These are phyloP conservation scores for Leccinum aurantiacum DNA, from an alignment of 768 basidiomycete genomes.

Conservation along the genomic window DNA sequence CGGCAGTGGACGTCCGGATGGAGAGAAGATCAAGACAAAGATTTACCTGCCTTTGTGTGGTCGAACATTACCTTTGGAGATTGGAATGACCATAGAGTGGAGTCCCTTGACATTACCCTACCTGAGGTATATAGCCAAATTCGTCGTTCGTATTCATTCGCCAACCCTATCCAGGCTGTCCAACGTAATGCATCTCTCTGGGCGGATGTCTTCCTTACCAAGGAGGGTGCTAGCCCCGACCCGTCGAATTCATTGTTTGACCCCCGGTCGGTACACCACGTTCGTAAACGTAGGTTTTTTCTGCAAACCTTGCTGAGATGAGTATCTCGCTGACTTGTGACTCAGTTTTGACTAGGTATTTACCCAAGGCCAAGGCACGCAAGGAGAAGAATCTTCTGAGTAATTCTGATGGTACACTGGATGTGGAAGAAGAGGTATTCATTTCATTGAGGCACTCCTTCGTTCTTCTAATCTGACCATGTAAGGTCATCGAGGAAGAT, in stretches of 20 bases:
- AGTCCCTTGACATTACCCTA: conserved; percentile 60
- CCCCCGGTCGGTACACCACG: conserved; percentile 59
- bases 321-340: conserved; percentile 3
- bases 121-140: conserved; percentile 53
- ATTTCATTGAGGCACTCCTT: conserved; percentile 5
- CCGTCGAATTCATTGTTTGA: conserved; percentile 56
- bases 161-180: conserved; percentile 52
- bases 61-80: conserved; percentile 76
- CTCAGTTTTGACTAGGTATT: conserved; percentile 83
- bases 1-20: conserved; percentile 51
- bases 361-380: conserved; percentile 66
- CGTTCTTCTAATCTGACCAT: conserved; percentile 11
- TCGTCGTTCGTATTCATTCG: conserved; percentile 1
- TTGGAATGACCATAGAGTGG: conserved; percentile 60
- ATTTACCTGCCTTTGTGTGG: conserved; percentile 73
- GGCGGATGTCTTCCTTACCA: conserved; percentile 78
- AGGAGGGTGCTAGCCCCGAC: conserved; percentile 63
- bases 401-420: conserved; percentile 38
- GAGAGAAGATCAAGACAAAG: conserved; percentile 46
- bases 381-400: conserved; percentile 81
- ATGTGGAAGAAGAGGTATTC: conserved; percentile 52
- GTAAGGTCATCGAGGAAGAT: conserved; percentile 43
- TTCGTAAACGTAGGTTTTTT: conserved; percentile 63
- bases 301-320: background rate
- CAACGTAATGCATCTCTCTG: conserved; percentile 78